Conservation (phyloP, 768 basidiomycete genomes). For the Trametopsis cervina region DNA sequence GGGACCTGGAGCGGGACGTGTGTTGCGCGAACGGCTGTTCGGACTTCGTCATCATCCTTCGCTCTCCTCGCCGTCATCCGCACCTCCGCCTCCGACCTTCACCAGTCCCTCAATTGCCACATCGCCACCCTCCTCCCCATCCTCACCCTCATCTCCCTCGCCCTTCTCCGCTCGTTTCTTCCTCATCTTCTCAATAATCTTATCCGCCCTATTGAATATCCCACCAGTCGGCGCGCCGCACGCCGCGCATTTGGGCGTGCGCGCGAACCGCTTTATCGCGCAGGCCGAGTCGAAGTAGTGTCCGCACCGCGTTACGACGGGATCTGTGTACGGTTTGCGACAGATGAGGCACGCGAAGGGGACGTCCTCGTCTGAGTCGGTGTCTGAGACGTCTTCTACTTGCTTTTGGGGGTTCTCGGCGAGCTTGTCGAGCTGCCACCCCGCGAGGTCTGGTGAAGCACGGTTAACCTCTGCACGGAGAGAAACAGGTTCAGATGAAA, state of each 20-base stretch:
- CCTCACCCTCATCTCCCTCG: constrained; percentile 39
- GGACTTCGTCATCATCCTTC: not conserved
- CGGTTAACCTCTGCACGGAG: constrained; percentile 2
- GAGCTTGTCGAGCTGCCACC: constrained; percentile 97
- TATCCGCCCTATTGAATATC: constrained; percentile 94
- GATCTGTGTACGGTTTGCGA: constrained; percentile 90
- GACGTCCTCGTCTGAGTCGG: constrained; percentile 79
- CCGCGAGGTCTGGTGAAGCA: constrained; percentile 67
- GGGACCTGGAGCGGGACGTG: no score
- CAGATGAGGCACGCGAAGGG: constrained; percentile 99
- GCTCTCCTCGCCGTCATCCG: constrained; percentile 9
- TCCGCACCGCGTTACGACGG: constrained; percentile 91
- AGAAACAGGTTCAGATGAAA: constrained; percentile 3
- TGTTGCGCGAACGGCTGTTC: no score
- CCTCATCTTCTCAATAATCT: constrained; percentile 83
- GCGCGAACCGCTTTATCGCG: constrained; percentile 90
- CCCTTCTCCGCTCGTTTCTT: constrained; percentile 59
- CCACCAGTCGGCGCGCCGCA: constrained; percentile 91
- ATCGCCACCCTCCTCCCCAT: constrained; percentile 9
- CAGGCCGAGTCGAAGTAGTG: constrained; percentile 96
- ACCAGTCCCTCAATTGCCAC: constrained; percentile 50
- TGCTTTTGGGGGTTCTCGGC: constrained; percentile 69
- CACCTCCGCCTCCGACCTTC: constrained; percentile 19
- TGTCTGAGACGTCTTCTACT: constrained; percentile 54
- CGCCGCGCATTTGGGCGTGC: constrained; percentile 92